phyloP scores from a whole-genome alignment of 768 basidiomycete genomes.

The Lactarius vividus region DNA sequence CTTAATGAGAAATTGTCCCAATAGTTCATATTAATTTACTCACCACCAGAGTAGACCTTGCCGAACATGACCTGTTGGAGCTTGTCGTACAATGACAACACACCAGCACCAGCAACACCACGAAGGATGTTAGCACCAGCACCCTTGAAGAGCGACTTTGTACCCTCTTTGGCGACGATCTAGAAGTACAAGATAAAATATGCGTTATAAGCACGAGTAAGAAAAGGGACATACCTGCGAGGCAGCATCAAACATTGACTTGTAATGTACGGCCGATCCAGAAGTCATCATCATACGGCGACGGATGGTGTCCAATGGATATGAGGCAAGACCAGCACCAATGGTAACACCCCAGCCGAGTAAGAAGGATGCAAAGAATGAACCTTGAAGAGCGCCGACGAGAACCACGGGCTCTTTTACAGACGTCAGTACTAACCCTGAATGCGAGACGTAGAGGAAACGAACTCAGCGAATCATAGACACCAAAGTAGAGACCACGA shows the following conservation, averaged over 20 bases:
- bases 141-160: constrained; percentile 97
- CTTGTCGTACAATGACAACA: constrained; percentile 98
- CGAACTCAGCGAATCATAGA: constrained; percentile 90
- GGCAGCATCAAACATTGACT: constrained; percentile 97
- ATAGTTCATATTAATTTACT: constrained; percentile 28
- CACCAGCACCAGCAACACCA: constrained; percentile 99
- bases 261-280: constrained; percentile 93
- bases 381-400: constrained; percentile 91
- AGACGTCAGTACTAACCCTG: constrained; percentile 25
- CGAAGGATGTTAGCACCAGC: constrained; percentile 90
- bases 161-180: constrained; percentile 94
- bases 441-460: constrained; percentile 28
- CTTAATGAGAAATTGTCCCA: neutral
- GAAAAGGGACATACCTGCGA: constrained; percentile 45
- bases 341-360: constrained; percentile 99
- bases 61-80: constrained; percentile 94
- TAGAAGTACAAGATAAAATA: neutral
- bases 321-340: constrained; percentile 98
- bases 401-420: constrained; percentile 90
- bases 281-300: constrained; percentile 99
- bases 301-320: constrained; percentile 92
- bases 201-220: too few species aligned
- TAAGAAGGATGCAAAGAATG: constrained; percentile 94
- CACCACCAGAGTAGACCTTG: constrained; percentile 98
- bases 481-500: constrained; percentile 99